Percentiles rank a stretch among this genome's conserved stretches.
Conservation (phyloP, 1,139 yeast species). For the Saccharomyces hybrid region DNA sequence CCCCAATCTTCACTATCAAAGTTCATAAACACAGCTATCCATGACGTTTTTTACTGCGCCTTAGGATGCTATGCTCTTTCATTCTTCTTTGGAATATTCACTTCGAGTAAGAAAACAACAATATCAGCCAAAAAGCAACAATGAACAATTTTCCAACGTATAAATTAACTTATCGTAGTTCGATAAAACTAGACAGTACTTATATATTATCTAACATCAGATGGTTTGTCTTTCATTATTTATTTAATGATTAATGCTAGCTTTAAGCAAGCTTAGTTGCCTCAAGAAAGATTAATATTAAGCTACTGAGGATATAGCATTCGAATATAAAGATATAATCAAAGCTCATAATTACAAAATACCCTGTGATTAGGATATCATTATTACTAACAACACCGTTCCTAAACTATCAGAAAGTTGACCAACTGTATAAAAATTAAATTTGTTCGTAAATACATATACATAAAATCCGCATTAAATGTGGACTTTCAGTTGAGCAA, state of each 20-base stretch:
- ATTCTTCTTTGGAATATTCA: constrained; percentile 3
- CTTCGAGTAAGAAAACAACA: not conserved
- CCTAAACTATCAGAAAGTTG: not conserved
- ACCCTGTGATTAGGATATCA: not conserved
- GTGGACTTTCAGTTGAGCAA: too few relatives aligned
- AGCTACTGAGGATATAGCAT: not conserved
- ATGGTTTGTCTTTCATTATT: not conserved
- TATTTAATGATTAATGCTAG: not conserved
- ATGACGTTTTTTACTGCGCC: constrained; percentile 4
- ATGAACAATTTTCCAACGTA: not conserved
- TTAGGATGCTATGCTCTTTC: constrained; percentile 3
- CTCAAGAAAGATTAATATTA: not conserved
- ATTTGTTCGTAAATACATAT: too few relatives aligned
- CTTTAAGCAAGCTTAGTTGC: not conserved
- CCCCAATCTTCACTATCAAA: constrained; percentile 1
- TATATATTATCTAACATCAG: too few relatives aligned
- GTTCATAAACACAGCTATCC: not conserved
- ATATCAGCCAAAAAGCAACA: not conserved
- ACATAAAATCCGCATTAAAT: too few relatives aligned
- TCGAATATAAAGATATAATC: not conserved
- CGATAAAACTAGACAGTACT: too few relatives aligned
- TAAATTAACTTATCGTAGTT: too few relatives aligned
- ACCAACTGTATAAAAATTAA: too few relatives aligned
- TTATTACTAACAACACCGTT: not conserved
- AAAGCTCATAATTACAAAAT: not conserved